These are phyloP conservation scores for Fistulinella cinereoalba DNA, from an alignment of 1,284 basidiomycete genomes.

Conservation along the genomic window DNA sequence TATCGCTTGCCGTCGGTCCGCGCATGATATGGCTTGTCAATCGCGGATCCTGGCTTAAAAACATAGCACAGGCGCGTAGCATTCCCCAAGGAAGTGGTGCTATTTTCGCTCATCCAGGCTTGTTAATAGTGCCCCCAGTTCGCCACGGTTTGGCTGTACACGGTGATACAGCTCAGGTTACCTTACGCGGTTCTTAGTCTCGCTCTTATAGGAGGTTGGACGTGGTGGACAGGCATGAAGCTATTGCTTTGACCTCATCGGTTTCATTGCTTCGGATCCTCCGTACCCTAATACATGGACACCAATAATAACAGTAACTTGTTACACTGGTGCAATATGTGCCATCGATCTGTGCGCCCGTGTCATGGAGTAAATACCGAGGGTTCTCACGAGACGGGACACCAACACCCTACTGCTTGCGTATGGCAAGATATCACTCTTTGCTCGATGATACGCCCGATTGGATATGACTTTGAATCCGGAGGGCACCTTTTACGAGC, in stretches of 20 bases:
- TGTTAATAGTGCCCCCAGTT: slow-evolving; percentile 63
- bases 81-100: background rate
- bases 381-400: slow-evolving; percentile 3
- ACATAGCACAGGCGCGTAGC: slow-evolving; percentile 64
- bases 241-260: slow-evolving; percentile 35
- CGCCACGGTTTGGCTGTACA: slow-evolving; percentile 73
- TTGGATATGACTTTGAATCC: slow-evolving; percentile 61
- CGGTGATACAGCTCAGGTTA: slow-evolving; percentile 63
- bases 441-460: slow-evolving; percentile 81
- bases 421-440: slow-evolving; percentile 34
- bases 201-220: slow-evolving; percentile 48
- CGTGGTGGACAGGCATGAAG: slow-evolving; percentile 59
- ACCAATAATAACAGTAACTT: background rate
- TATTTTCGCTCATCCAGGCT: slow-evolving; percentile 5
- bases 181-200: slow-evolving; percentile 59
- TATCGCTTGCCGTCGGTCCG: slow-evolving; percentile 56
- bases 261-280: background rate
- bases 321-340: slow-evolving; percentile 13
- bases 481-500: slow-evolving; percentile 83
- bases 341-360: slow-evolving; percentile 5
- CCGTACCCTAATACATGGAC: background rate
- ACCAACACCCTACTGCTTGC: too few relatives aligned
- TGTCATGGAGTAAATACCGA: background rate
- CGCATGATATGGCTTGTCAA: slow-evolving; percentile 72
- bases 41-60: slow-evolving; percentile 58